Evolutionary conservation across 2,329 filamentous ascomycete species (phyloP), one percentile per base, ranked within the genome.

Genomic region (Anthostomella pinea): DNA sequence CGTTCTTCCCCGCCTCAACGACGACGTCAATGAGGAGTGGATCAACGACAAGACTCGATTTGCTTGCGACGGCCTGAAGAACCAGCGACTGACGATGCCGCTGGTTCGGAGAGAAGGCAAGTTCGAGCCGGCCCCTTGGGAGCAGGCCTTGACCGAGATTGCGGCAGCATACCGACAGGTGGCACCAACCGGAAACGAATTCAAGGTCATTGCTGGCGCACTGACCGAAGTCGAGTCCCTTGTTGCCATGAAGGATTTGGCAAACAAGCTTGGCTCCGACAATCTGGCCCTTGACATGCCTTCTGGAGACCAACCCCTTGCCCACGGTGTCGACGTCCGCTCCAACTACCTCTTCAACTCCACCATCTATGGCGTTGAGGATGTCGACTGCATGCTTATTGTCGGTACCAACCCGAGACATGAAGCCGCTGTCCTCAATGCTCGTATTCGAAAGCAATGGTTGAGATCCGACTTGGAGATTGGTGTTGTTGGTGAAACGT

Each of bases 11-110:
- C 81, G 93, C 55, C 75, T 98, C 44, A 98, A 98, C 63, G 93
- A 98, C 61, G 90, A 97, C 56, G 81, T 98, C 56, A 98, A 98
- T 65, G 93, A 98, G 71, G 93, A 98, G 67, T 98, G 93, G 93
- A 97, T 98, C 65, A 93, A 97, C 67, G 93, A 98, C 73, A 98
- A 97, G 77, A 83, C 88, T 25, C 82, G 93, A 49, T 98, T 97
- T 63, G 91, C 93, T 26, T 95, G 90, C 63, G 93, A 98, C 63
- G 93, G 93, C 32, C 75, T 98, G 50, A 95, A 90, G 78, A 97
- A 91, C 30, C 93, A 98, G 68, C 81, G 93, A 59, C 74, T 98
- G 38, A 97, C 93, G 22, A 93, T 91, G 50, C 93, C 93, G 26
- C 70, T 98, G 46, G 82, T 96, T 56, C 86, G 90, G 52, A 82